phyloP scores from a whole-genome alignment of 768 basidiomycete species.

The Cyclocybe cylindracea region DNA sequence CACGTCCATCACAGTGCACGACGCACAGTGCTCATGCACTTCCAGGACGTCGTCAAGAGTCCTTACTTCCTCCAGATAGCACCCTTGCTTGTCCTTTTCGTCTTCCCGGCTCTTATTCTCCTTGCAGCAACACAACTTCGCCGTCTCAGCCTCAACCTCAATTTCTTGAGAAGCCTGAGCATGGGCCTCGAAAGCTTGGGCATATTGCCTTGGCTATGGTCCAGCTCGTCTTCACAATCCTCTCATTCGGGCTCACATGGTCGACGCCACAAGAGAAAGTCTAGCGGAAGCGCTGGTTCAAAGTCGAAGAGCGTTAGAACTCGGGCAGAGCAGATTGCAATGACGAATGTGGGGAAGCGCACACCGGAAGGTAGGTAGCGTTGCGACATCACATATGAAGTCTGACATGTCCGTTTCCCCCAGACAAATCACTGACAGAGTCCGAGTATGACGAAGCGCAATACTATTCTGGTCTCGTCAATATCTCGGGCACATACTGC shows the following conservation, averaged over 20 bases:
- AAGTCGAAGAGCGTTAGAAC: constrained; percentile 36
- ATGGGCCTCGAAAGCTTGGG: constrained; percentile 64
- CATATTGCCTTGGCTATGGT: constrained; percentile 70
- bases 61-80: constrained; percentile 54
- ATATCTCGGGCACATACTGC: constrained; percentile 94
- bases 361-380: constrained; percentile 16
- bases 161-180: constrained; percentile 26
- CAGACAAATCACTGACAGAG: not conserved
- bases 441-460: constrained; percentile 35
- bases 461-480: constrained; percentile 89
- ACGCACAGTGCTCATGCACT: constrained; percentile 40
- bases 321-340: constrained; percentile 56
- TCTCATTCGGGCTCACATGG: constrained; percentile 21
- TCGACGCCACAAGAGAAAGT: constrained; percentile 51
- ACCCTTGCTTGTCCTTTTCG: constrained; percentile 55
- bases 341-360: constrained; percentile 36
- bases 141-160: constrained; percentile 22
- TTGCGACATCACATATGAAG: not conserved
- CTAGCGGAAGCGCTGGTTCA: constrained; percentile 16
- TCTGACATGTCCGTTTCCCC: too few relatives aligned
- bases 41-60: constrained; percentile 41
- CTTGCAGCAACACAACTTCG: constrained; percentile 33
- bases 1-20: constrained; percentile 3
- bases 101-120: constrained; percentile 54
- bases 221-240: constrained; percentile 19